Percentiles rank a stretch among this genome's conserved stretches.
These are phyloP conservation scores for Malus sylvestris DNA, from an alignment of 306 rosid genomes.

Conservation along the genomic window DNA sequence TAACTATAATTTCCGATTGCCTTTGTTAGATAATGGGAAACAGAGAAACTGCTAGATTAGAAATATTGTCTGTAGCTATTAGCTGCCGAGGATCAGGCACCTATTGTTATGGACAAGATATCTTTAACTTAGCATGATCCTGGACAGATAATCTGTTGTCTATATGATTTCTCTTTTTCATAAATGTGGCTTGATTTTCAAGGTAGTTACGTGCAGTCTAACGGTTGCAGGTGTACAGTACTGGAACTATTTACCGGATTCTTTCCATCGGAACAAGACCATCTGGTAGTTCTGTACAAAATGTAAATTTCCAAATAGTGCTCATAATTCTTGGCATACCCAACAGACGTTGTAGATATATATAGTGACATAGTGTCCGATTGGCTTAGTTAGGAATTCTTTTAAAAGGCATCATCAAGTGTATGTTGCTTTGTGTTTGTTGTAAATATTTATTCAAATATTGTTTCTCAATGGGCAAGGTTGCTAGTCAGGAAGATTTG, in stretches of 20 bases:
- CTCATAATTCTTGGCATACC: neutral
- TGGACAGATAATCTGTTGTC: neutral
- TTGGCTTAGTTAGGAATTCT: conserved; percentile 35
- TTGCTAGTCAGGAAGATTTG: neutral
- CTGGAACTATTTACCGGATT: conserved; percentile 10
- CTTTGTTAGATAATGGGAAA: neutral
- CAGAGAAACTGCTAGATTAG: neutral
- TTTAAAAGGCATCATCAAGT: conserved; percentile 25
- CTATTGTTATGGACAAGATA: neutral
- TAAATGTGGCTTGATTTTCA: neutral
- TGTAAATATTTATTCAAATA: conserved; percentile 26
- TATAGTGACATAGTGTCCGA: conserved; percentile 11
- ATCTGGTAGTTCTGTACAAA: conserved; percentile 13
- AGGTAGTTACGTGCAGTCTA: neutral
- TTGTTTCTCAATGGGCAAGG: conserved; percentile 8
- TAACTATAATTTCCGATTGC: neutral
- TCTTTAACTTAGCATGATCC: no score
- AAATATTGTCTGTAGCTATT: neutral
- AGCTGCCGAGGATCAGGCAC: no score
- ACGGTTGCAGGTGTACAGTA: conserved; percentile 26
- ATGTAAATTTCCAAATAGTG: conserved; percentile 16
- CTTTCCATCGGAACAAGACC: conserved; percentile 8
- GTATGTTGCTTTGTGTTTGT: conserved; percentile 13
- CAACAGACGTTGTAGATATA: conserved; percentile 13
- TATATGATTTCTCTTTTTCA: neutral